These are phyloP conservation scores for Strobilomyces confusus DNA, from an alignment of 768 basidiomycete species.

Conservation along the genomic window DNA sequence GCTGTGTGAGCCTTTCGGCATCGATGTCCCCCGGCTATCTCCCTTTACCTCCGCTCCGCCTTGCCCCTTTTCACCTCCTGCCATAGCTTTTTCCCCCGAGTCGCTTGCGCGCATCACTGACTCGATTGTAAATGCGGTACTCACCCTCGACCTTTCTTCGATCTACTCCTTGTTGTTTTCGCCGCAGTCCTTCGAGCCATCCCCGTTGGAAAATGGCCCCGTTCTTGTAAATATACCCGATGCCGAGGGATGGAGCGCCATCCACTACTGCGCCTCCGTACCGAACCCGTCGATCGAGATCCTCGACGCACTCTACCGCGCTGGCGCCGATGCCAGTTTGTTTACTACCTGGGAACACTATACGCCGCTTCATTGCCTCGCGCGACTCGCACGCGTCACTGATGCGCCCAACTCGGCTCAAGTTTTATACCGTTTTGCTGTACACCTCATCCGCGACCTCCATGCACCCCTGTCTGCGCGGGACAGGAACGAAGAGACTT, in stretches of 20 bases:
- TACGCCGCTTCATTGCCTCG: slow-evolving; percentile 67
- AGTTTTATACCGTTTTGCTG: slow-evolving; percentile 52
- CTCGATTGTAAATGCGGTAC: slow-evolving; percentile 52
- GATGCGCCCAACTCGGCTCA: slow-evolving; percentile 33
- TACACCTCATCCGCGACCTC: slow-evolving; percentile 67
- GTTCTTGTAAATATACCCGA: slow-evolving; percentile 68
- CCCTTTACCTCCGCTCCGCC: slow-evolving; percentile 21
- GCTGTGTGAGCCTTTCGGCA: slow-evolving; percentile 22
- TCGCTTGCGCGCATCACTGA: slow-evolving; percentile 42
- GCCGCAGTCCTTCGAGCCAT: slow-evolving; percentile 41
- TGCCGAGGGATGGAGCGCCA: slow-evolving; percentile 63
- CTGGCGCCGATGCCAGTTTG: slow-evolving; percentile 69
- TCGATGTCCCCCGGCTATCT: slow-evolving; percentile 24
- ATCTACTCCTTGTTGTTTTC: slow-evolving; percentile 56
- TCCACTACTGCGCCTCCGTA: slow-evolving; percentile 64
- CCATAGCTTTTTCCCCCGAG: slow-evolving; percentile 36
- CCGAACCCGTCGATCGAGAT: slow-evolving; percentile 54
- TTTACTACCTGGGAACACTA: slow-evolving; percentile 63
- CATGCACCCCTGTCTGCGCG: slow-evolving; percentile 63
- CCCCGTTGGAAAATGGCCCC: slow-evolving; percentile 35
- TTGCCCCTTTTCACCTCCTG: slow-evolving; percentile 28
- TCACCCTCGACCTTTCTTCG: slow-evolving; percentile 45
- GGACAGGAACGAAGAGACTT: slow-evolving; percentile 69
- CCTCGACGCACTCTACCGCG: slow-evolving; percentile 68
- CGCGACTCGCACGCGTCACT: slow-evolving; percentile 35